Evolutionary conservation across 352 stramenopile species (phyloP).

Genomic region (Phytophthora meadii): DNA sequence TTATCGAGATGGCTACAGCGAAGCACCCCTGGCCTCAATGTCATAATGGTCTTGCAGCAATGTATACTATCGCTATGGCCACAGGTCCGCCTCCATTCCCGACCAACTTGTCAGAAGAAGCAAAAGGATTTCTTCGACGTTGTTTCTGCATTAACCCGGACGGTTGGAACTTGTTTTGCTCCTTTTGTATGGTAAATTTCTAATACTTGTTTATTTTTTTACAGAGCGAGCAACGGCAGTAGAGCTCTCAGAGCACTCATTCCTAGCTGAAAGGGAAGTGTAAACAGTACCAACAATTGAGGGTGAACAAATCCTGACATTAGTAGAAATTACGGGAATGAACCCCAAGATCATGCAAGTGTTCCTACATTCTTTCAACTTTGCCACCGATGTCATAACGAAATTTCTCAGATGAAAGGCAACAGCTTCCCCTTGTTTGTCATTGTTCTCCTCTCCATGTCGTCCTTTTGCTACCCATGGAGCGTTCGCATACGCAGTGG

Average conservation of each 20-base stretch:
- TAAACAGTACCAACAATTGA: slow-evolving; percentile 22
- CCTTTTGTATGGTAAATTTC: not conserved
- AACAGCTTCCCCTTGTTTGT: not conserved
- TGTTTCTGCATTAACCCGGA: slow-evolving; percentile 83
- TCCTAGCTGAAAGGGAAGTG: slow-evolving; percentile 50
- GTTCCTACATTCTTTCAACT: not conserved
- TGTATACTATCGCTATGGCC: slow-evolving; percentile 75
- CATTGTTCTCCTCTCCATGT: not conserved
- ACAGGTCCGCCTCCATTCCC: slow-evolving; percentile 63
- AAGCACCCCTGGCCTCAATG: slow-evolving; percentile 71
- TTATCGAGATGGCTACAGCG: slow-evolving; percentile 85
- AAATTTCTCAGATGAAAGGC: slow-evolving; percentile 2
- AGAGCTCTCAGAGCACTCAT: slow-evolving; percentile 64
- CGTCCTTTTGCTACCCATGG: slow-evolving; percentile 4
- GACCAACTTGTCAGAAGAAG: slow-evolving; percentile 51
- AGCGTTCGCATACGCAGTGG: slow-evolving; percentile 14
- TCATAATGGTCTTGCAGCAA: slow-evolving; percentile 66
- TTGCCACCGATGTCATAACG: not conserved
- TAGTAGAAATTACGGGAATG: slow-evolving; percentile 12
- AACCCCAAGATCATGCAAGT: not conserved
- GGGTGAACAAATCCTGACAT: not conserved
- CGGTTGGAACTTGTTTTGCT: slow-evolving; percentile 32
- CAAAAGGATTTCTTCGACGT: slow-evolving; percentile 59
- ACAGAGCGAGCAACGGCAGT: slow-evolving; percentile 72
- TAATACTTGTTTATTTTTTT: slow-evolving; percentile 1